These are phyloP conservation scores for Hexamita inflata DNA, from an alignment of 208 protist species.

Conservation along the genomic window DNA sequence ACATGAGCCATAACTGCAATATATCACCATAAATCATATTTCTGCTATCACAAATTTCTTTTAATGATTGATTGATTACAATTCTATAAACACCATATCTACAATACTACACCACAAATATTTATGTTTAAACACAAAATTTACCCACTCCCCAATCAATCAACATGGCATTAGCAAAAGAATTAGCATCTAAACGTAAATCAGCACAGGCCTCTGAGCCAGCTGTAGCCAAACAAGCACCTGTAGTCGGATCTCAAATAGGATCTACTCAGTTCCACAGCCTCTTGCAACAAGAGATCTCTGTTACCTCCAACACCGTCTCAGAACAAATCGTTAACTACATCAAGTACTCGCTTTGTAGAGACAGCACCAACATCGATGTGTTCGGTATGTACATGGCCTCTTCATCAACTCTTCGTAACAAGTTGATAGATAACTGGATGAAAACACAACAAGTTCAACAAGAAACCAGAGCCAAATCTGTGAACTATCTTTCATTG, in stretches of 20 bases:
- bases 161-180: too few species aligned
- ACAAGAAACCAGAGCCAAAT: background rate
- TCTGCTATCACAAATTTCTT: too few species aligned
- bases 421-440: constrained; percentile 31
- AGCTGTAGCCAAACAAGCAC: too few species aligned
- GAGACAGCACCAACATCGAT: constrained; percentile 17
- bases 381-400: constrained; percentile 29
- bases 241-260: constrained; percentile 8
- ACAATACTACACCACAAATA: too few species aligned
- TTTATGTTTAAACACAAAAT: too few species aligned
- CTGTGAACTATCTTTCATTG: constrained; percentile 37
- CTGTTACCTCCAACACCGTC: background rate
- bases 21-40: too few species aligned
- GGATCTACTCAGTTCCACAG: constrained; percentile 15
- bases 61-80: too few species aligned
- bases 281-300: background rate
- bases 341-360: constrained; percentile 29
- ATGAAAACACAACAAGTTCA: constrained; percentile 24
- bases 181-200: too few species aligned
- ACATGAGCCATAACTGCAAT: too few species aligned
- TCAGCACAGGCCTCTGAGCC: too few species aligned
- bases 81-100: too few species aligned
- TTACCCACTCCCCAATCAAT: too few species aligned
- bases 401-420: constrained; percentile 29
- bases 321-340: constrained; percentile 9